These are phyloP conservation scores for Solanum virginianum DNA, from an alignment of 257 asterid genomes.

Conservation along the genomic window DNA sequence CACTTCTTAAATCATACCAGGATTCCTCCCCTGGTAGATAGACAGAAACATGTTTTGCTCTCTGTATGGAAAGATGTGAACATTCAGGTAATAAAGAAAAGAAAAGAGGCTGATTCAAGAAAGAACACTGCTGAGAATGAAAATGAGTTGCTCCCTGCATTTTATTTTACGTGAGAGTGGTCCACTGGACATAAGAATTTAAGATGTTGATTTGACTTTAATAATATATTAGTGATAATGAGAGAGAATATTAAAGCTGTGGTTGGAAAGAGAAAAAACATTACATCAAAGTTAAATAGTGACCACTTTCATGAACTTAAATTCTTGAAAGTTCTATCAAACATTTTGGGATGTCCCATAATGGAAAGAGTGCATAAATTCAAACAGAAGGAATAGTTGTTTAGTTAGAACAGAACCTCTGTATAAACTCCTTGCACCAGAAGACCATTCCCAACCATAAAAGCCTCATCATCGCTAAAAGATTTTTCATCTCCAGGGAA, in stretches of 20 bases:
- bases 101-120: neutral
- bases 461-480: constrained; percentile 82
- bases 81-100: neutral
- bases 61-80: constrained; percentile 22
- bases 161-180: neutral
- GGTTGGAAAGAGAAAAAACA: neutral
- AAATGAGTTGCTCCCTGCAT: neutral
- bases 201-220: neutral
- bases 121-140: neutral
- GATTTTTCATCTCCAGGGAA: constrained; percentile 81
- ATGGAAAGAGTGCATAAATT: neutral
- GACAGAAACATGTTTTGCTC: constrained; percentile 66
- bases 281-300: neutral
- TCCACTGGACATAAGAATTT: neutral
- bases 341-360: neutral
- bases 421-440: constrained; percentile 94
- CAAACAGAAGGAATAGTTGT: neutral
- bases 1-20: constrained; percentile 81
- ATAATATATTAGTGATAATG: neutral
- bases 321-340: neutral
- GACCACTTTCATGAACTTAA: neutral
- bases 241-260: neutral
- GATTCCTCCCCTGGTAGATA: constrained; percentile 85
- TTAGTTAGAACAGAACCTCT: constrained; percentile 33
- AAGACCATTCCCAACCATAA: constrained; percentile 87